Percentiles rank a stretch among this genome's conserved stretches.
Evolutionary conservation across 1,284 basidiomycete genomes (phyloP).

Genomic region (Sparassis latifolia): DNA sequence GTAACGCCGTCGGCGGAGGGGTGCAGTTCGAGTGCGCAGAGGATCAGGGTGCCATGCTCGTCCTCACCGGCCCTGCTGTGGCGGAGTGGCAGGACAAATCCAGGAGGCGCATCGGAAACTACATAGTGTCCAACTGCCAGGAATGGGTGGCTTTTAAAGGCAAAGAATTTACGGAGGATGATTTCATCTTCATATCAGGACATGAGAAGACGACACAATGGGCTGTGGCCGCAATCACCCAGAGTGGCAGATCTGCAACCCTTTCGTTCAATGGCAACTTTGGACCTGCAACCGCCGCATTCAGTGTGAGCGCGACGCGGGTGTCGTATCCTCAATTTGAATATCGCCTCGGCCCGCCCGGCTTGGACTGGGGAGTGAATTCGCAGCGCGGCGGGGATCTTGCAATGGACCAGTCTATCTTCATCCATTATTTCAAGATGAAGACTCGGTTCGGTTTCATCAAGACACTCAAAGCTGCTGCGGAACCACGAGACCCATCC

Average conservation of each 20-base stretch:
- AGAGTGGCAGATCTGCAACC: not conserved
- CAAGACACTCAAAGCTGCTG: not conserved
- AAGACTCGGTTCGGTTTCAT: not conserved
- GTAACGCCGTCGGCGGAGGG: not conserved
- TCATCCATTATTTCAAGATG: not conserved
- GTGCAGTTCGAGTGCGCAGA: not conserved
- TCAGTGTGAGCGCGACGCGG: not conserved
- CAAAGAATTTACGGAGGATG: not conserved
- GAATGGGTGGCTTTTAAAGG: not conserved
- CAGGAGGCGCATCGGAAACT: not conserved
- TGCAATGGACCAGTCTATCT: not conserved
- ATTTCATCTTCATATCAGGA: not conserved
- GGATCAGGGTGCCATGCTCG: not conserved
- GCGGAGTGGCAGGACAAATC: not conserved
- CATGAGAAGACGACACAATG: not conserved
- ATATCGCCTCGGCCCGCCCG: not conserved
- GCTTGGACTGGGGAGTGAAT: not conserved
- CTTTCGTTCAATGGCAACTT: not conserved
- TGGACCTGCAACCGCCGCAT: not conserved
- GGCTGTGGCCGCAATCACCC: not conserved
- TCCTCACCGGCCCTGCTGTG: not conserved
- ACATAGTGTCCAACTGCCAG: not conserved
- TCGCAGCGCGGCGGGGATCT: not conserved
- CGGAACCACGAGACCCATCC: not conserved
- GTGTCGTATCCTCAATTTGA: not conserved